Evolutionary conservation across 192 early-diverging fungal genomes (phyloP), one percentile per base, ranked within the genome.

Genomic region (Paraglomus occultum): DNA sequence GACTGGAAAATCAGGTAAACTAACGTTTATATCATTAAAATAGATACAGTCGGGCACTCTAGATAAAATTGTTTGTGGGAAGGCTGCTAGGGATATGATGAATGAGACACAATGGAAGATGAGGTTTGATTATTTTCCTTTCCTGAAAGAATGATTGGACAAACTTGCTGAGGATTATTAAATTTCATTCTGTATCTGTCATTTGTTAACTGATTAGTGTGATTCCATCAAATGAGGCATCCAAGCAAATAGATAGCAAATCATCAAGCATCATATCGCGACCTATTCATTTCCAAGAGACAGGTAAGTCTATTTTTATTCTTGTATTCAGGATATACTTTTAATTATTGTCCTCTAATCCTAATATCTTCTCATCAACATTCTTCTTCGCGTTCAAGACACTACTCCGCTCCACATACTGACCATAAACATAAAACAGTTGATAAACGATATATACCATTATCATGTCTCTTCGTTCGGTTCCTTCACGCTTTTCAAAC

Each of bases 41-140:
- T 44, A 90, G 83, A 77, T 93, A 63, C 91, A 91, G 82, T 85
- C 90, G 0, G 89, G 84, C 1, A 87, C 91, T 79, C 76, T 94
- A 46, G 88, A 92, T 71, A 79, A 91, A 17, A 74, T 88, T 39
- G 80, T 86, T 43, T 74, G 70, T 42, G 87, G 88, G 10, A 74
- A 77, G 9, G 50, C 76, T 39, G 84, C 79, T 4, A 75, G 76
- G 1, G 87, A 88, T 38, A 83, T 92, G 7, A 64, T 91, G 45
- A 70, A 58, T 18, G 90, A 86, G 64, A 76, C 80, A 8, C 76
- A 87, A 10, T 81, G 80, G 73, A 73, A 67, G 14, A 72, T 81
- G 4, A 83, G 77, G 82, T 83, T 81, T 53, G 64, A 5, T n/a
- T 15, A 22, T 10, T 51, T 22, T 42, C 62, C 23, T 9, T 11